Percentiles rank a stretch among this genome's conserved stretches.
phyloP scores from a whole-genome alignment of 2,329 filamentous ascomycete genomes.

The Colletotrichum falcatum region DNA sequence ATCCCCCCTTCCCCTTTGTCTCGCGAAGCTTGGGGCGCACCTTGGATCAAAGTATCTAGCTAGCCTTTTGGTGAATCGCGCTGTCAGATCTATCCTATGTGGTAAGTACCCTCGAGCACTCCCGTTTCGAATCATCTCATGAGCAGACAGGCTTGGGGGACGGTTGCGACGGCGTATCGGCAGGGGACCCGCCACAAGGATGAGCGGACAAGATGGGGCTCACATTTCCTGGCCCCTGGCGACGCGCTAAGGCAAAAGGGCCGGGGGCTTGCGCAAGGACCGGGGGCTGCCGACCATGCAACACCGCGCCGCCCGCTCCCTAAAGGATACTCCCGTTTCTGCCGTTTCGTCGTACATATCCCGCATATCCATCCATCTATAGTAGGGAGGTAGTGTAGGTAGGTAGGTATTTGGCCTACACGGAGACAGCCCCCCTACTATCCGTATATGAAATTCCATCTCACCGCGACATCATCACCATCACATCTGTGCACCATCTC shows the following conservation, averaged over 20 bases:
- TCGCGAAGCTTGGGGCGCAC: conserved; percentile 19
- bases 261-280: conserved; percentile 36
- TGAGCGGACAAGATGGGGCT: conserved; percentile 5
- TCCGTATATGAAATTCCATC: no score
- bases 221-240: conserved; percentile 6
- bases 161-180: conserved; percentile 14
- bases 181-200: conserved; percentile 6
- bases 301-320: conserved; percentile 41
- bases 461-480: conserved; percentile 21
- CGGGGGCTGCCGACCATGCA: conserved; percentile 39
- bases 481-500: conserved; percentile 19
- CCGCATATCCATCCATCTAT: conserved; percentile 40
- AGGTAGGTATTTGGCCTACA: conserved; percentile 22
- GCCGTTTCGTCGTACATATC: conserved; percentile 39
- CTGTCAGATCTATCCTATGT: conserved; percentile 1
- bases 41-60: conserved; percentile 4
- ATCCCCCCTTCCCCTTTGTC: conserved; percentile 21
- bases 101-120: conserved; percentile 4
- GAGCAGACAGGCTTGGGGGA: conserved; percentile 8
- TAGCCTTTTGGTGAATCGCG: conserved; percentile 9
- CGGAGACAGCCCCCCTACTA: conserved; percentile 29
- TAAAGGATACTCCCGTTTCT: conserved; percentile 43
- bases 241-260: conserved; percentile 29
- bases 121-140: conserved; percentile 18
- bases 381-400: no score